Percentiles rank a stretch among this genome's conserved stretches.
Evolutionary conservation across 441 rosid genomes (phyloP).

Genomic region (Adansonia rubrostipa): DNA sequence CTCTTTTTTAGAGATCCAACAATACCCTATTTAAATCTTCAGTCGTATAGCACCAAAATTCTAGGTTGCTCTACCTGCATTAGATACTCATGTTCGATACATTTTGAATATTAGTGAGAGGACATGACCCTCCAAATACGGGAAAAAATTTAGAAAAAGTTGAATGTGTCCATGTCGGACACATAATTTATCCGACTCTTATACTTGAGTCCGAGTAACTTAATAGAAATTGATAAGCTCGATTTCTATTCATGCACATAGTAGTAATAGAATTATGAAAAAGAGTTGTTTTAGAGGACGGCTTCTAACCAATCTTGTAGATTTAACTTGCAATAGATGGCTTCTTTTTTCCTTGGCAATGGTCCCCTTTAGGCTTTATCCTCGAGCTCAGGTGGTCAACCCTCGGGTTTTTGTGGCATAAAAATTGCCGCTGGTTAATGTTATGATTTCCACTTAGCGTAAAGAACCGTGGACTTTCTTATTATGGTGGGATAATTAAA

Average conservation of each 20-base stretch:
- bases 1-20: neutral
- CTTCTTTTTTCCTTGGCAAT: conserved; percentile 13
- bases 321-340: neutral
- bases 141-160: neutral
- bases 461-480: neutral
- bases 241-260: neutral
- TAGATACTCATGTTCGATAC: neutral
- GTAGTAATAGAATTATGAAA: neutral
- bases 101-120: no score
- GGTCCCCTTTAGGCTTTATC: neutral
- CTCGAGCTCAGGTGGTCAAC: neutral
- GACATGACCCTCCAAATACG: no score
- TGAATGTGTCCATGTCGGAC: neutral
- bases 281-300: neutral
- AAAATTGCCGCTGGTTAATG: neutral
- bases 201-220: neutral
- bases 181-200: neutral
- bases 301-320: neutral
- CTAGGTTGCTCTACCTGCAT: no score
- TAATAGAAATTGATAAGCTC: neutral
- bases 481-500: neutral
- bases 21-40: neutral
- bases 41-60: no score
- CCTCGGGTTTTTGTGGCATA: neutral
- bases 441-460: neutral